Percentiles rank a stretch among this genome's conserved stretches.
Evolutionary conservation across 2,329 filamentous ascomycete species (phyloP).

Genomic region (Penicillium concentricum): DNA sequence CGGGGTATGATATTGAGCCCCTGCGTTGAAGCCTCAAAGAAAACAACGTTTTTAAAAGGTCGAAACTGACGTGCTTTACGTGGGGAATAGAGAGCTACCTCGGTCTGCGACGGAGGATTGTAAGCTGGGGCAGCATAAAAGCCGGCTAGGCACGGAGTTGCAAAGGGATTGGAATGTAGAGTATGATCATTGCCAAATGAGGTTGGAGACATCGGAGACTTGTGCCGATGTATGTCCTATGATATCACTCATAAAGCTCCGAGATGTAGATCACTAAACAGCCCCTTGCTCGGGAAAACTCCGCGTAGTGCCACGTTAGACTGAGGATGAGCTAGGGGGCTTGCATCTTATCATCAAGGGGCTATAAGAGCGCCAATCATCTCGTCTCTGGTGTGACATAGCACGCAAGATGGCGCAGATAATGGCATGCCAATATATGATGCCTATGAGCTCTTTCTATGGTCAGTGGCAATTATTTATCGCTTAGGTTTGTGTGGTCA

Average conservation of each 20-base stretch:
- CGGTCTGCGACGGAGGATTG: conserved; percentile 7
- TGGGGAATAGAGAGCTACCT: conserved; percentile 18
- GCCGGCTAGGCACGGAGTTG: conserved; percentile 17
- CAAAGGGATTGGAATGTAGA: conserved; percentile 22
- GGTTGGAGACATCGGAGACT: conserved; percentile 1
- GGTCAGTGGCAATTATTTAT: not conserved
- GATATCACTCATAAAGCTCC: conserved; percentile 5
- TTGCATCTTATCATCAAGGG: conserved; percentile 1
- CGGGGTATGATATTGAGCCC: not conserved
- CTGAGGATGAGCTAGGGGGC: not conserved
- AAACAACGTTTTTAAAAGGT: not conserved
- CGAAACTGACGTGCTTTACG: conserved; percentile 18
- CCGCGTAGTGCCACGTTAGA: conserved; percentile 6
- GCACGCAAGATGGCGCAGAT: not conserved
- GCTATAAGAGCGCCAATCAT: not conserved
- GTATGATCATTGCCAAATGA: not conserved
- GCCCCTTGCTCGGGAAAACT: not conserved
- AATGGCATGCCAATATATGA: not conserved
- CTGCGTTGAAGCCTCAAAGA: not conserved
- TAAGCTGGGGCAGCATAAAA: not conserved
- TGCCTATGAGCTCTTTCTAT: too few relatives aligned
- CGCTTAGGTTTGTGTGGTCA: not conserved
- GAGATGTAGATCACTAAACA: not conserved
- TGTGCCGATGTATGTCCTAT: conserved; percentile 2
- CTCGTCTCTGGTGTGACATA: not conserved